phyloP scores from a whole-genome alignment of 208 protist genomes.

The Leishmania tarentolae region DNA sequence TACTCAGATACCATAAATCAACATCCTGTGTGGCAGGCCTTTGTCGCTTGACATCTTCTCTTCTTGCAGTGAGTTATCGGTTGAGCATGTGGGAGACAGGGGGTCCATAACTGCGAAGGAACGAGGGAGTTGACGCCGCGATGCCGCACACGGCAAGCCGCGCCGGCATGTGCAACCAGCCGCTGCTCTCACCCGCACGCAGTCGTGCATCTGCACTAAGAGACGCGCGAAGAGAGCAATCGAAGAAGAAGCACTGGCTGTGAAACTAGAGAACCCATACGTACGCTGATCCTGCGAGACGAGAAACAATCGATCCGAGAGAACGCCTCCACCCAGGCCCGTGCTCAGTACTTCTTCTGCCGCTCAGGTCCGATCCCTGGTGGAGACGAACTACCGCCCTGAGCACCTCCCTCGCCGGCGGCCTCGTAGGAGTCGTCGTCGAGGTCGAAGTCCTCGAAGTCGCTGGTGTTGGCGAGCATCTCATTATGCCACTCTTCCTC shows the following conservation, averaged over 20 bases:
- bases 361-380: constrained; percentile 27
- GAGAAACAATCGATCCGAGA: neutral
- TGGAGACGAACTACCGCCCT: constrained; percentile 1
- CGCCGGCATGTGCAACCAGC: neutral
- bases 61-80: neutral
- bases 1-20: neutral
- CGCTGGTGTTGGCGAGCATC: constrained; percentile 84
- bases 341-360: constrained; percentile 31
- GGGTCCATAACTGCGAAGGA: too few species aligned
- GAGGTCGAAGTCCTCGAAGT: constrained; percentile 89
- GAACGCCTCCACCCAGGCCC: too few species aligned
- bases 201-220: neutral
- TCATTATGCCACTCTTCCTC: constrained; percentile 93
- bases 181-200: neutral
- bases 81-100: neutral
- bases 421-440: constrained; percentile 71
- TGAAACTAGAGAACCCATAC: neutral
- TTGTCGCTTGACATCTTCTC: neutral
- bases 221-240: too few species aligned
- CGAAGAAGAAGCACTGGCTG: neutral
- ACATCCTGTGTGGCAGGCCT: neutral
- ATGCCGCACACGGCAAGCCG: neutral
- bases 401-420: constrained; percentile 57
- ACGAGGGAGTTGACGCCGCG: neutral
- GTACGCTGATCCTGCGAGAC: neutral